These are phyloP conservation scores for Volvox carteri DNA, from an alignment of 163 green algal genomes.

Conservation along the genomic window DNA sequence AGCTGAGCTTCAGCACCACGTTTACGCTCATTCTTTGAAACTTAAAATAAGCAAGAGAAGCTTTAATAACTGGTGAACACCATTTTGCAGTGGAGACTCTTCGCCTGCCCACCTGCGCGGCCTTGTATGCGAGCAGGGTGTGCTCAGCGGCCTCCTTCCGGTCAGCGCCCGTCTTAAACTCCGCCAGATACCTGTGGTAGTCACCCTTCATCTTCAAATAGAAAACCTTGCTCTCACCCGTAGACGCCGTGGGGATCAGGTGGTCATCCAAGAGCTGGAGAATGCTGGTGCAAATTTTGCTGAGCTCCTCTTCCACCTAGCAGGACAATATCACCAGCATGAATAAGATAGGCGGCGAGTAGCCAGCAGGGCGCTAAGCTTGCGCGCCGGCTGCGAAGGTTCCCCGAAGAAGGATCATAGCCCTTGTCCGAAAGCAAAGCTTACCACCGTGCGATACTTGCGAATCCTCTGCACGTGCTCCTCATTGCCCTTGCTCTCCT, in stretches of 20 bases:
- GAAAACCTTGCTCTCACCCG: constrained; percentile 98
- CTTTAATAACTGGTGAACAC: no score
- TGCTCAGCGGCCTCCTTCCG: constrained; percentile 98
- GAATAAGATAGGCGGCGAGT: not conserved
- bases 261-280: constrained; percentile 96
- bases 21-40: no score
- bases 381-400: constrained; percentile 24
- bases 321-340: not conserved
- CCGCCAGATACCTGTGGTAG: constrained; percentile 99
- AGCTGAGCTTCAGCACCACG: not conserved
- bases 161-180: constrained; percentile 98
- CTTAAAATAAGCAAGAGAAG: no score
- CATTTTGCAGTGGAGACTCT: constrained; percentile 27
- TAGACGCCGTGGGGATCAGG: constrained; percentile 95
- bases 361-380: not conserved
- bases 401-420: constrained; percentile 44
- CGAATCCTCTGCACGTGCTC: constrained; percentile 96
- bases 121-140: constrained; percentile 98
- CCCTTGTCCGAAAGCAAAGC: constrained; percentile 51
- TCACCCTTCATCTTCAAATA: constrained; percentile 99
- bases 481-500: constrained; percentile 98
- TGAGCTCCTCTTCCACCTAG: constrained; percentile 98
- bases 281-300: constrained; percentile 96
- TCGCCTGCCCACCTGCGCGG: constrained; percentile 82
- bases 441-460: constrained; percentile 90